Conservation (phyloP, 2,329 filamentous ascomycete species). For the Cercospora beticola region DNA sequence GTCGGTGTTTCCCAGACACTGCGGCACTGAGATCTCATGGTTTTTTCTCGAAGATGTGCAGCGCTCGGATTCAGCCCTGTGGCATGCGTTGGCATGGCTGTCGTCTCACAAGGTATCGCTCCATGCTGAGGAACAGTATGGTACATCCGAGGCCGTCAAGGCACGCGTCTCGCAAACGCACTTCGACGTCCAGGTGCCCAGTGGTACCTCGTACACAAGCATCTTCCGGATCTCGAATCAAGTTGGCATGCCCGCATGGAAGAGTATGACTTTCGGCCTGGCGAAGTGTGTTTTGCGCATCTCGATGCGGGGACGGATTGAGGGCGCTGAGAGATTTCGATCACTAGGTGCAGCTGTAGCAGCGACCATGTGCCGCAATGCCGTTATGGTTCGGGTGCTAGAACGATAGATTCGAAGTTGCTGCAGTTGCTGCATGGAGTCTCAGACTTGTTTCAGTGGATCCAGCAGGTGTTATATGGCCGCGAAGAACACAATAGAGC, state of each 20-base stretch:
- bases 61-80: neutral
- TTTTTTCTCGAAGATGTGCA: neutral
- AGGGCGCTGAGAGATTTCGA: neutral
- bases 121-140: neutral
- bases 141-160: neutral
- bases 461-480: neutral
- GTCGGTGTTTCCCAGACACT: neutral
- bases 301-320: too few relatives aligned
- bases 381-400: neutral
- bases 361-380: neutral
- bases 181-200: neutral
- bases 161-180: neutral
- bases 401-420: neutral
- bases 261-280: neutral
- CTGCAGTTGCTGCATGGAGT: neutral
- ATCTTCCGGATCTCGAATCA: neutral
- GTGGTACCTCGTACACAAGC: neutral
- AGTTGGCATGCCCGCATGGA: neutral
- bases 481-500: neutral
- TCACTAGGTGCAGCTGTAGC: neutral
- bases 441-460: neutral
- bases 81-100: neutral
- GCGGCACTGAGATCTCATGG: neutral
- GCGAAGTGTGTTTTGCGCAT: neutral
- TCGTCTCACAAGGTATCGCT: neutral